phyloP scores from a whole-genome alignment of 2,329 filamentous ascomycete genomes.

The Calonectria honghensis region DNA sequence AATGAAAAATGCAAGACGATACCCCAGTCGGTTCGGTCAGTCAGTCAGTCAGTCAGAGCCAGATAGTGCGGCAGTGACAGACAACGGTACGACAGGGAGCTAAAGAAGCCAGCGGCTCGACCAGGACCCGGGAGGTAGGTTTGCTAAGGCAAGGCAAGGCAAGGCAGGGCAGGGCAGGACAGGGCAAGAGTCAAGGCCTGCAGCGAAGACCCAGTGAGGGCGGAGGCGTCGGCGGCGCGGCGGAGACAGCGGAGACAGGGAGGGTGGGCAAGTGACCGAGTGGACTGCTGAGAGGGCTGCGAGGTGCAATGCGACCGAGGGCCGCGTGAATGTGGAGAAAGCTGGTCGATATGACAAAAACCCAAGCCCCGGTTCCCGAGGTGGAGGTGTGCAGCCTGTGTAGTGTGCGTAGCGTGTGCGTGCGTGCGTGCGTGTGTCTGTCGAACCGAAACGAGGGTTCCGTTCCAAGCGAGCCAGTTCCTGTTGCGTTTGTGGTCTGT shows the following conservation, averaged over 20 bases:
- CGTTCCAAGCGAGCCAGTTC: constrained; percentile 46
- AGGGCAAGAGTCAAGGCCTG: constrained; percentile 34
- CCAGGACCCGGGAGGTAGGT: constrained; percentile 32
- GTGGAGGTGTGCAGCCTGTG: constrained; percentile 25
- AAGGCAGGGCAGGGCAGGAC: constrained; percentile 37
- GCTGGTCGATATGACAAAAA: constrained; percentile 42
- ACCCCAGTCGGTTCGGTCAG: constrained; percentile 33
- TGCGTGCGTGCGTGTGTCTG: constrained; percentile 22
- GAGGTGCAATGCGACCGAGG: constrained; percentile 54
- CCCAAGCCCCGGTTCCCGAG: constrained; percentile 36
- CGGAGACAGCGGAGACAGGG: constrained; percentile 45
- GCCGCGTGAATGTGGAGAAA: constrained; percentile 54
- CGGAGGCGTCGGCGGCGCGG: constrained; percentile 49
- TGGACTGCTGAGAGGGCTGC: constrained; percentile 39
- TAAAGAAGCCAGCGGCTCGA: constrained; percentile 19
- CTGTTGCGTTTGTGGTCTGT: constrained; percentile 33
- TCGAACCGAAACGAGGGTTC: constrained; percentile 44
- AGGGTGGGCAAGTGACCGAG: constrained; percentile 32
- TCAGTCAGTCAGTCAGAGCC: constrained; percentile 23
- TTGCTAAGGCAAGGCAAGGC: constrained; percentile 40
- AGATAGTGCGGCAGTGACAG: constrained; percentile 35
- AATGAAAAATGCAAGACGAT: not conserved
- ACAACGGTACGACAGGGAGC: constrained; percentile 36
- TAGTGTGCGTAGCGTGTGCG: constrained; percentile 22
- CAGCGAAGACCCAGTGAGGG: constrained; percentile 34